These are phyloP conservation scores for Cercospora sesami DNA, from an alignment of 2,329 filamentous ascomycete species.

Conservation along the genomic window DNA sequence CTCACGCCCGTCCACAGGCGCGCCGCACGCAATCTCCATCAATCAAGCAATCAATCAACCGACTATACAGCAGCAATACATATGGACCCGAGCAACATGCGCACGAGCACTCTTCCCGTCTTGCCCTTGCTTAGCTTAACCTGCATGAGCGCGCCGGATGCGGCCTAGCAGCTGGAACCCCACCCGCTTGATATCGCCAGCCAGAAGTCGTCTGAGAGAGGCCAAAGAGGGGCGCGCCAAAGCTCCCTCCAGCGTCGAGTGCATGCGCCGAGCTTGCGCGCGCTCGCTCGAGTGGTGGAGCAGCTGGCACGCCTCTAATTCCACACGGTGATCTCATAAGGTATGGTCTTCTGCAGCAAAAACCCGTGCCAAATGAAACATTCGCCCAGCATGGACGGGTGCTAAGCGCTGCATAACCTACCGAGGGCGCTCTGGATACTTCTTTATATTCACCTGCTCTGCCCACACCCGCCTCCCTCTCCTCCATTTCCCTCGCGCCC, in stretches of 20 bases:
- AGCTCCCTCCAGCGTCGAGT: conserved; percentile 23
- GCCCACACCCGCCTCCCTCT: conserved; percentile 29
- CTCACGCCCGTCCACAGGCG: too few relatives aligned
- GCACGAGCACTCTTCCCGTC: conserved; percentile 12
- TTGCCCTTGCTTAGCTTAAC: conserved; percentile 20
- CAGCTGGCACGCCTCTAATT: conserved; percentile 33
- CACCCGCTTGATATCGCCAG: conserved; percentile 2
- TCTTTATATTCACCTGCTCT: conserved; percentile 35
- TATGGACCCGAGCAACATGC: not conserved
- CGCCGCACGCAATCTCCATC: not conserved
- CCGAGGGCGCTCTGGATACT: conserved; percentile 34
- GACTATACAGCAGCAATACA: not conserved
- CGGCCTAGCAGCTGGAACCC: conserved; percentile 18
- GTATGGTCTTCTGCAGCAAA: conserved; percentile 29
- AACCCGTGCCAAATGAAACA: conserved; percentile 27
- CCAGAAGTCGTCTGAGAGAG: not conserved
- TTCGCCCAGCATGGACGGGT: conserved; percentile 32
- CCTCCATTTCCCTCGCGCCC: conserved; percentile 24
- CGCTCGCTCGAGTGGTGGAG: conserved; percentile 27
- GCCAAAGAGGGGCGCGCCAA: conserved; percentile 4
- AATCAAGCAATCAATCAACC: not conserved
- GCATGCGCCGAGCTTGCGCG: conserved; percentile 29
- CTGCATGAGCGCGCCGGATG: conserved; percentile 17
- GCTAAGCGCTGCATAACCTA: conserved; percentile 38
- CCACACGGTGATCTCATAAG: conserved; percentile 35